Evolutionary conservation across 2,329 filamentous ascomycete genomes (phyloP).

Genomic region (Aspergillus sp.): DNA sequence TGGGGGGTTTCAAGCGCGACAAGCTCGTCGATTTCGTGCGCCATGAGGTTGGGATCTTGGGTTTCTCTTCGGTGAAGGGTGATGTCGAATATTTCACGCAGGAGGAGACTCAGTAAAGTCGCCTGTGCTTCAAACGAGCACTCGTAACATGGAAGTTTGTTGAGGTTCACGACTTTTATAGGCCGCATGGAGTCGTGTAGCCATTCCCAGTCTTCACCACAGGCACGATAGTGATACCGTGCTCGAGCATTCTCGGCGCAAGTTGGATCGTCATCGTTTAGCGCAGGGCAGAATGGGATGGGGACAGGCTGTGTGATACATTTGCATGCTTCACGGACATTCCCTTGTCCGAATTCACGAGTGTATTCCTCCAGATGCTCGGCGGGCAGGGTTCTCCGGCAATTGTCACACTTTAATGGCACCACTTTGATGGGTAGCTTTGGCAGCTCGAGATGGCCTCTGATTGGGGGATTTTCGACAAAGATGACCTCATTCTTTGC

Average conservation of each 20-base stretch:
- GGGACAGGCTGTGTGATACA: slow-evolving; percentile 6
- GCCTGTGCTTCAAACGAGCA: slow-evolving; percentile 35
- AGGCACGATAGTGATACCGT: slow-evolving; percentile 33
- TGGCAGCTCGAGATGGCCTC: slow-evolving; percentile 32
- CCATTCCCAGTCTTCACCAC: slow-evolving; percentile 39
- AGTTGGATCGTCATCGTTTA: not conserved
- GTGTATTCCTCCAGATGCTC: not conserved
- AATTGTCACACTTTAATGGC: slow-evolving; percentile 1
- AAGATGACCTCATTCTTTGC: slow-evolving; percentile 28
- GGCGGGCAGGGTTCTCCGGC: not conserved
- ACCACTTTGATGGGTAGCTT: not conserved
- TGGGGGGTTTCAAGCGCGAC: slow-evolving; percentile 28
- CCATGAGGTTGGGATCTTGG: slow-evolving; percentile 28
- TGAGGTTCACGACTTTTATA: not conserved
- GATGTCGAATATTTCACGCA: slow-evolving; percentile 40
- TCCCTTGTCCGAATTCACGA: not conserved
- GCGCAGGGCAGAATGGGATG: slow-evolving; percentile 17
- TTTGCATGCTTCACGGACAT: slow-evolving; percentile 8
- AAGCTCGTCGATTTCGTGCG: slow-evolving; percentile 40
- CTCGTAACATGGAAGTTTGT: slow-evolving; percentile 16
- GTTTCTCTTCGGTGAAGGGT: slow-evolving; percentile 33
- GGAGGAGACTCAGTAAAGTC: slow-evolving; percentile 37
- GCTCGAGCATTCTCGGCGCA: slow-evolving; percentile 26
- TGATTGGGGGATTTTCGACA: slow-evolving; percentile 39
- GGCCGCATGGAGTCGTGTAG: slow-evolving; percentile 37